These are phyloP conservation scores for Ganoderma meredithae DNA, from an alignment of 1,284 basidiomycete genomes.

Conservation along the genomic window DNA sequence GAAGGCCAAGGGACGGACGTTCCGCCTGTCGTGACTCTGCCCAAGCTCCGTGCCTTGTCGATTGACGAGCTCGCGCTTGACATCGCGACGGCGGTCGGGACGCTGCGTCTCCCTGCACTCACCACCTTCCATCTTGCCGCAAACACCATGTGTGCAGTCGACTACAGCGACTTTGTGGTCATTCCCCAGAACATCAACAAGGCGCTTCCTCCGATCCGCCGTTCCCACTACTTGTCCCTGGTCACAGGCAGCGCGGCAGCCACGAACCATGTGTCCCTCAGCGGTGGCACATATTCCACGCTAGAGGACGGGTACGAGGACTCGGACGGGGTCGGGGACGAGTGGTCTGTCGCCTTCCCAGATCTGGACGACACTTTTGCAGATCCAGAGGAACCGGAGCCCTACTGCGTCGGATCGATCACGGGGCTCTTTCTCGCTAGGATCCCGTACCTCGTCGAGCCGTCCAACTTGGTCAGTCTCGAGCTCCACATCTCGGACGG, in stretches of 20 bases:
- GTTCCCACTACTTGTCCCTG: background rate
- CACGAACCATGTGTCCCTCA: no score
- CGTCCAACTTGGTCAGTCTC: background rate
- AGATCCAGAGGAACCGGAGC: background rate
- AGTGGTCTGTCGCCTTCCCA: no score
- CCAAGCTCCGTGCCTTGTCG: background rate
- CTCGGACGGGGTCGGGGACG: no score
- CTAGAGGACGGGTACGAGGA: no score
- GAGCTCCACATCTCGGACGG: background rate
- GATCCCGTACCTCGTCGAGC: background rate
- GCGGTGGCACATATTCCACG: no score
- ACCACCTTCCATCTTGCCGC: background rate
- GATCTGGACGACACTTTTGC: no score
- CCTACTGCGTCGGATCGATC: no score
- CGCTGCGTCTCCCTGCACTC: background rate
- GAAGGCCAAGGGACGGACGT: background rate
- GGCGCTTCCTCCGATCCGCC: background rate
- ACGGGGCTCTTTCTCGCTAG: background rate
- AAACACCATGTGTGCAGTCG: background rate
- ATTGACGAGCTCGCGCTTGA: background rate
- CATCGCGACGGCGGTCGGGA: background rate
- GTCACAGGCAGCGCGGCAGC: background rate
- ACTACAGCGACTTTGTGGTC: background rate
- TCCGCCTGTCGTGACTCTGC: background rate
- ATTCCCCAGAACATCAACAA: no score